Percentiles rank a stretch among this genome's conserved stretches.
phyloP scores from a whole-genome alignment of 805 yeast genomes.

The Candida maltosa region DNA sequence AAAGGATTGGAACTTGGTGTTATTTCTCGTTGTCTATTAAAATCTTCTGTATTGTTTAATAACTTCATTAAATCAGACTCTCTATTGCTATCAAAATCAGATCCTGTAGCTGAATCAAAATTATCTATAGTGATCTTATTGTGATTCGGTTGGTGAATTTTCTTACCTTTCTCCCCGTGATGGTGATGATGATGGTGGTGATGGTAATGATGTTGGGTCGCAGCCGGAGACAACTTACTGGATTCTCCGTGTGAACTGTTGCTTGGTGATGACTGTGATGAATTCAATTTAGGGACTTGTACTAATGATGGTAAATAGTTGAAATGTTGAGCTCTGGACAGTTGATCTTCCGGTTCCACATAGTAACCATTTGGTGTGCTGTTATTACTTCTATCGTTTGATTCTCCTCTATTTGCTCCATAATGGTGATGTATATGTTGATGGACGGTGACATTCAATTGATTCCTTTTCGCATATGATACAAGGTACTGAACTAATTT shows the following conservation, averaged over 20 bases:
- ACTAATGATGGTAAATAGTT: slow-evolving; percentile 70
- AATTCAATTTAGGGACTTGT: slow-evolving; percentile 66
- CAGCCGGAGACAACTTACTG: no score
- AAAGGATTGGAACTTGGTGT: slow-evolving; percentile 15
- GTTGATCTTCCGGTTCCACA: slow-evolving; percentile 49
- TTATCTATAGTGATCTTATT: background rate
- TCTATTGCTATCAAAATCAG: slow-evolving; percentile 11
- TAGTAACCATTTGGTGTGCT: slow-evolving; percentile 6
- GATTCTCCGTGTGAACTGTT: slow-evolving; percentile 14
- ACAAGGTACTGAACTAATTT: slow-evolving; percentile 56
- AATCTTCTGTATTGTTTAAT: slow-evolving; percentile 31
- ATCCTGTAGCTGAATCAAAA: slow-evolving; percentile 2
- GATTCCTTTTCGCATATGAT: slow-evolving; percentile 55
- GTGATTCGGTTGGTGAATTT: slow-evolving; percentile 2
- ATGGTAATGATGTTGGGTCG: slow-evolving; percentile 20
- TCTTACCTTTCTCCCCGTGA: slow-evolving; percentile 8
- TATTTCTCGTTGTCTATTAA: slow-evolving; percentile 2
- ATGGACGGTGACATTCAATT: slow-evolving; percentile 66
- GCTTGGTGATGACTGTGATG: slow-evolving; percentile 47
- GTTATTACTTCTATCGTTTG: background rate
- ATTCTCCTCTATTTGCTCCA: slow-evolving; percentile 6
- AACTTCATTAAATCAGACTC: slow-evolving; percentile 45
- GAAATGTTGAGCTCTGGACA: slow-evolving; percentile 65
- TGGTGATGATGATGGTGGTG: slow-evolving; percentile 30
- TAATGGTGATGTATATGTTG: slow-evolving; percentile 86